Evolutionary conservation across 257 asterid genomes (phyloP).

Genomic region (Rauvolfia tetraphylla): DNA sequence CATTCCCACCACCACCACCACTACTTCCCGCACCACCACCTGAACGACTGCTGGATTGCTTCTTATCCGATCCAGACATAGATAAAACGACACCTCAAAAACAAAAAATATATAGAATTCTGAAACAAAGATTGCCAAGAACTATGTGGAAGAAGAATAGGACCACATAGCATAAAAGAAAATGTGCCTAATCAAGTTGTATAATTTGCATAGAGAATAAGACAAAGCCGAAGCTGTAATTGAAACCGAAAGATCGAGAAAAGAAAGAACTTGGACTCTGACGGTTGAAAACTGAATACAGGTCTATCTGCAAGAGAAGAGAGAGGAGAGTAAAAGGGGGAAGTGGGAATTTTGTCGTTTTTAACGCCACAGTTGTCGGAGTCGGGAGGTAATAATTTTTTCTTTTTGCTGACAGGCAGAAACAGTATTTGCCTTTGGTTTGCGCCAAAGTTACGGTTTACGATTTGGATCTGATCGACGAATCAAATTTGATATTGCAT

Average conservation of each 20-base stretch:
- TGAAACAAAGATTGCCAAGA: neutral
- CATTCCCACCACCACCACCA: neutral
- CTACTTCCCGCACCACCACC: constrained; percentile 23
- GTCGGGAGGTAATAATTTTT: constrained; percentile 2
- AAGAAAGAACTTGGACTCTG: neutral
- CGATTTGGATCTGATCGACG: too few relatives aligned
- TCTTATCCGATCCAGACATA: constrained; percentile 54
- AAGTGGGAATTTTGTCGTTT: constrained; percentile 12
- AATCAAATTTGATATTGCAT: too few relatives aligned
- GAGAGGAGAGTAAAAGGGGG: neutral
- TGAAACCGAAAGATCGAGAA: neutral
- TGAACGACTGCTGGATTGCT: constrained; percentile 16
- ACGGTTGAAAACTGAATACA: neutral
- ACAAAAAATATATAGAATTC: neutral
- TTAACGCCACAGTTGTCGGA: constrained; percentile 28
- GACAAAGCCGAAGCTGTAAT: neutral
- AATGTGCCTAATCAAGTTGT: constrained; percentile 1
- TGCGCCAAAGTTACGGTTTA: too few relatives aligned
- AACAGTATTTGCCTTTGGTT: neutral
- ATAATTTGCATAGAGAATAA: neutral
- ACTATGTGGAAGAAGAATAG: neutral
- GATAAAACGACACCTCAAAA: neutral
- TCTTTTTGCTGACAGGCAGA: neutral
- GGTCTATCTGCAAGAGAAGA: neutral
- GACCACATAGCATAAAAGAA: constrained; percentile 17